Base-by-base conservation (phyloP, 257 asterid species). In the Hygrophila difformis region DNA sequence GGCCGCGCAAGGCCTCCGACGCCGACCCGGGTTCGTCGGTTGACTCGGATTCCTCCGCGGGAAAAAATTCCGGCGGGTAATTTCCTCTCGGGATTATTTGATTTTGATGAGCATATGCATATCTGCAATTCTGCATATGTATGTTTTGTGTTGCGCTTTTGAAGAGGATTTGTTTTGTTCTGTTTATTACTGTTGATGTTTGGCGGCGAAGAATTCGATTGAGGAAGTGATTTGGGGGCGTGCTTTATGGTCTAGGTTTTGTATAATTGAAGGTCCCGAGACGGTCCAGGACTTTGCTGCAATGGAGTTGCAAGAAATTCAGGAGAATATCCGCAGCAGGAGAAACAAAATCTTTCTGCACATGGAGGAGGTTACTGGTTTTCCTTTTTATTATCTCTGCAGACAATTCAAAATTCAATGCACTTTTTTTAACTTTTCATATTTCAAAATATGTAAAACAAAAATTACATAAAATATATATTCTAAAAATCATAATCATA, bases 221-320 rank as follows among this genome's bases (percentile, higher is more conserved):
- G 47, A 15, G 17, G 26, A n/a, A 38, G 21, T 21, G 7, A 19
- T 42, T 31, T 51, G 35, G 17, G n/a, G n/a, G n/a, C n/a, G n/a
- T n/a, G 39, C 47, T 4, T 40, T 36, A 55, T 55, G n/a, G 1
- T 54, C 63, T 71, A 89, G 98, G 61, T 89, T 89, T 64, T 89
- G 96, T 61, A 89, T 89, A 69, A 89, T 89, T 26, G 96, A 89
- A 72, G 96, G 96, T 3, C 98, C 98, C 13, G 98, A 89, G 72
- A 85, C 83, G 35, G 93, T 82, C 23, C 78, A 73, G 77, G 94
- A 79, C 56, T 89, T 85, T 19, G 94, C 83, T 1, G 72, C 78
- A 49, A 89, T 89, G 96, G 96, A 85, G 57, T 59, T 77, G 23
- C 91, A 73, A 63, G 98, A 89, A 68, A 82, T 89, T 64, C 86